Conservation (phyloP, 1,284 basidiomycete genomes). For the Microbotryum silenes-acaulis region DNA sequence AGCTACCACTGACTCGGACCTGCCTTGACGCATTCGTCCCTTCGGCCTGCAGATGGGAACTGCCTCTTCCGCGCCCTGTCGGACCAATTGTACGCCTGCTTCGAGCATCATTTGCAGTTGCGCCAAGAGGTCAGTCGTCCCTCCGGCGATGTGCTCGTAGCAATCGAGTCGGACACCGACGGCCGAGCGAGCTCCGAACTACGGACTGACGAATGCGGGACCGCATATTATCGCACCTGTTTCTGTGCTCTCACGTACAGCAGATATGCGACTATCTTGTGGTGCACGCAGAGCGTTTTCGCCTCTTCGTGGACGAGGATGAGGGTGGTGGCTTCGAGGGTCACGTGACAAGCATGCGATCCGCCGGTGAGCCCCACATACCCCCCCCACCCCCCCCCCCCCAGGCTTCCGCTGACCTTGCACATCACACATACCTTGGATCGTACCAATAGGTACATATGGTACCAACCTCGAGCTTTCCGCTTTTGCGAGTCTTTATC, state of each 20-base stretch:
- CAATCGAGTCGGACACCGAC: no score
- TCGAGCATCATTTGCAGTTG: conserved; percentile 59
- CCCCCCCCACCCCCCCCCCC: no score
- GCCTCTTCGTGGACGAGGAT: no score
- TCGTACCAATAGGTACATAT: conserved; percentile 60
- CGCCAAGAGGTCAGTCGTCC: conserved; percentile 48
- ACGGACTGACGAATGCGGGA: no score
- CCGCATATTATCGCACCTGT: no score
- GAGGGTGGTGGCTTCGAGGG: no score
- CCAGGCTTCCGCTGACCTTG: not conserved
- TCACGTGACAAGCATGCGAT: no score
- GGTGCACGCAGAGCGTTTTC: no score
- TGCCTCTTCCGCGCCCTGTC: conserved; percentile 37
- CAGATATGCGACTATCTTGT: no score
- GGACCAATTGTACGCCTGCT: conserved; percentile 61
- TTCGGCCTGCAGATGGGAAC: conserved; percentile 56
- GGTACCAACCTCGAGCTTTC: conserved; percentile 85
- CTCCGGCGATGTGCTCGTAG: not conserved
- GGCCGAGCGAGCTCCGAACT: no score
- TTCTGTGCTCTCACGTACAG: no score
- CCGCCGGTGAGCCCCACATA: no score
- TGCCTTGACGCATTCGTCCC: conserved; percentile 45
- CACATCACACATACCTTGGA: not conserved
- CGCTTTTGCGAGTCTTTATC: conserved; percentile 73
- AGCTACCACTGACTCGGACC: conserved; percentile 42